Conservation (phyloP, 768 basidiomycete genomes). For the Hericium erinaceus region DNA sequence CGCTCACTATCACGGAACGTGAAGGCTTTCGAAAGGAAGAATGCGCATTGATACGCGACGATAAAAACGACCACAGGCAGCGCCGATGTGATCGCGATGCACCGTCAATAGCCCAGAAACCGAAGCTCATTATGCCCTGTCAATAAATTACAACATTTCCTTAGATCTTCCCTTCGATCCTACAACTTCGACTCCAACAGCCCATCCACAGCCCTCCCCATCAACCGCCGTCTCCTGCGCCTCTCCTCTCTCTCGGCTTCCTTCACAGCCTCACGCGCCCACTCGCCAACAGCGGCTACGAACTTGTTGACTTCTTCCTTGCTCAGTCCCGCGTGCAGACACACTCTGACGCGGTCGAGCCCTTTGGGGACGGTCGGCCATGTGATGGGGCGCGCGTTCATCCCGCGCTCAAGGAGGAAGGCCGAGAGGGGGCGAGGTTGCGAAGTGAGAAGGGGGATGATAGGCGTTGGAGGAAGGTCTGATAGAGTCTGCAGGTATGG, state of each 20-base stretch:
- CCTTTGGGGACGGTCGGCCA: slow-evolving; percentile 90
- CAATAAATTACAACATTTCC: too few species aligned
- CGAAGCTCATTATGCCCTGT: too few species aligned
- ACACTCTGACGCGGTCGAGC: slow-evolving; percentile 78
- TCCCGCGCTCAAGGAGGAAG: slow-evolving; percentile 41
- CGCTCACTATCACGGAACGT: too few species aligned
- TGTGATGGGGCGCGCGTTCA: slow-evolving; percentile 69
- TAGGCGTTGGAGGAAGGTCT: slow-evolving; percentile 46
- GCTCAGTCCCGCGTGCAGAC: slow-evolving; percentile 74
- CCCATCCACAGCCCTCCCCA: neutral
- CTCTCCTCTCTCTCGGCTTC: neutral
- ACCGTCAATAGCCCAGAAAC: too few species aligned
- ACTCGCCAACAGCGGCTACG: slow-evolving; percentile 37
- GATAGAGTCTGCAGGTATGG: slow-evolving; percentile 7
- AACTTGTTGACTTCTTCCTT: slow-evolving; percentile 51
- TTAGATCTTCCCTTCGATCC: neutral
- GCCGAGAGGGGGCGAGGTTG: slow-evolving; percentile 69
- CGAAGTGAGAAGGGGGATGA: slow-evolving; percentile 76
- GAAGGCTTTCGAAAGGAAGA: too few species aligned
- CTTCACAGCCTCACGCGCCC: slow-evolving; percentile 28
- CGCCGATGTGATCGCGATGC: too few species aligned
- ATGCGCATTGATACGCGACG: too few species aligned
- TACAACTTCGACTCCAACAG: neutral
- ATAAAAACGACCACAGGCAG: too few species aligned
- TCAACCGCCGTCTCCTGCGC: neutral